Percentiles rank a stretch among this genome's conserved stretches.
Conservation (phyloP, 441 rosid species). For the Jatropha multifida region DNA sequence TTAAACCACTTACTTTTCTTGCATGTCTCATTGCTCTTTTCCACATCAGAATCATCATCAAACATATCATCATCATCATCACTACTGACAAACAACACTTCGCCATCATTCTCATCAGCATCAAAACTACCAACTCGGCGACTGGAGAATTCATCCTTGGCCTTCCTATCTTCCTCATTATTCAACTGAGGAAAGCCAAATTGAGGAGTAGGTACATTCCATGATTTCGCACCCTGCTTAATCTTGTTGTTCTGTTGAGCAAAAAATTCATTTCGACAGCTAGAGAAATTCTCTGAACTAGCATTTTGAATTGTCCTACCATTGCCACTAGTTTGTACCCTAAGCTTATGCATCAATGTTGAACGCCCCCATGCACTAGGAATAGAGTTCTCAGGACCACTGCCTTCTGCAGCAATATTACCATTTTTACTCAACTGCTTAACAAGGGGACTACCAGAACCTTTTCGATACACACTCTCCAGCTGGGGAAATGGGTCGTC, state of each 20-base stretch:
- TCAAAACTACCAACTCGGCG: background rate
- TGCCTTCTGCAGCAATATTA: background rate
- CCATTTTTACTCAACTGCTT: background rate
- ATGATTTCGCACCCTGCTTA: background rate
- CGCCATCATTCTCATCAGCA: conserved; percentile 3
- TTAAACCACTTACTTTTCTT: conserved; percentile 20
- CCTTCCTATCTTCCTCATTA: background rate
- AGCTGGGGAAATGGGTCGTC: conserved; percentile 31
- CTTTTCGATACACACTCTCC: conserved; percentile 27
- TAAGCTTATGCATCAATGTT: conserved; percentile 7
- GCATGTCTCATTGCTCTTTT: background rate
- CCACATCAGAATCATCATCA: conserved; percentile 13
- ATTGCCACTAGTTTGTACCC: conserved; percentile 14
- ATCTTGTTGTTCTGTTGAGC: background rate
- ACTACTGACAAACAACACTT: conserved; percentile 10
- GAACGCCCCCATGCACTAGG: conserved; percentile 11
- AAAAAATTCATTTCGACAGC: background rate
- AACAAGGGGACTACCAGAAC: conserved; percentile 10
- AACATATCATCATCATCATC: conserved; percentile 18
- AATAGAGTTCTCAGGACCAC: background rate
- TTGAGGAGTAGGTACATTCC: background rate
- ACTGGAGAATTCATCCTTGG: background rate
- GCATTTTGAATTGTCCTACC: background rate
- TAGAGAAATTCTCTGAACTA: background rate
- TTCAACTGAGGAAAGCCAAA: background rate